Base-by-base conservation (phyloP, 2,329 filamentous ascomycete genomes). In the Venturia oleaginea region DNA sequence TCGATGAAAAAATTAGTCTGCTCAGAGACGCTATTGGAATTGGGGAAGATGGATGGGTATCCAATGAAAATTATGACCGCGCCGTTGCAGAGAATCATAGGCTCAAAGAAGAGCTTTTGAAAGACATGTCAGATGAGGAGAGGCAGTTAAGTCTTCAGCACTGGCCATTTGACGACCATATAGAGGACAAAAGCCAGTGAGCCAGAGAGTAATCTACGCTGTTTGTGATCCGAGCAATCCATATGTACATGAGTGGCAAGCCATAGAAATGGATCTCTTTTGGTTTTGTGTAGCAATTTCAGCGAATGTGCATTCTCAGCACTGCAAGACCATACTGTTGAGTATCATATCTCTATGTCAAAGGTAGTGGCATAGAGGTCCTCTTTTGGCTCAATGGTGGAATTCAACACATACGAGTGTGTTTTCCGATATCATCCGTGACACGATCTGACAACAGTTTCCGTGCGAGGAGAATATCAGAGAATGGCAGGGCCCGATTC, bases 151-250 rank as follows among this genome's bases (percentile, higher is more conserved):
- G 65, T 13, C 65, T 68, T 54, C 48, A 42, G 27, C 69, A 72
- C 60, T 71, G 70, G 70, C 69, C 68, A 22, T 70, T 70, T 59
- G 69, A 72, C 62, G 70, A 72, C 54, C 67, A 51, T 42, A 63
- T 70, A 59, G 69, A 72, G 66, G 34, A 37, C 34, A 37, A 37
- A 37, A 37, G 34, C 34, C 5, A 37, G 34, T 37, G 34, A 37
- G 34, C 34, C 34, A 37, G 34, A 37, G 34, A 37, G 34, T 66
- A 71, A 62, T 13, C 13, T 51, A 51, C n/a, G 24, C 46, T 51
- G 13, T 51, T 51, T n/a, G 24, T 51, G 46, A 51, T 51, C 46
- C 46, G 46, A 51, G 24, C 13, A 51, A 51, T 51, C 24, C 46
- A 27, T 51, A 51, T 22, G n/a, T 51, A 51, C 46, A 51, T n/a